Conservation (phyloP, 1,284 basidiomycete genomes). For the Microbotryum intermedium region DNA sequence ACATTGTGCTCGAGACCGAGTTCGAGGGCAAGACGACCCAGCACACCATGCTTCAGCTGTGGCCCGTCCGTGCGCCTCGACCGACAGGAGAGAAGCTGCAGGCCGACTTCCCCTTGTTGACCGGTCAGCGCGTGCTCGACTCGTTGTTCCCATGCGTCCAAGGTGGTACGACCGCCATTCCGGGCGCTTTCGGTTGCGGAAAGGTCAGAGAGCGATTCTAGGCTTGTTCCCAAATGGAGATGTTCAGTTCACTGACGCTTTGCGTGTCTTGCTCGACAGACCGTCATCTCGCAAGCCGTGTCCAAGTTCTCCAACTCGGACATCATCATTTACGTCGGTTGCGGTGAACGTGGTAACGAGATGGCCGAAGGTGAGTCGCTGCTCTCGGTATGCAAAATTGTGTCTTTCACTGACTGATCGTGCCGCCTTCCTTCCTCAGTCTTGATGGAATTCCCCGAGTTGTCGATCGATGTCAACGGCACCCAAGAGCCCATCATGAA, state of each 20-base stretch:
- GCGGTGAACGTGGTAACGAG: conserved; percentile 50
- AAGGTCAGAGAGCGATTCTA: conserved; percentile 27
- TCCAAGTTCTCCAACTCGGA: conserved; percentile 99
- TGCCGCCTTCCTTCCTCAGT: conserved; percentile 1
- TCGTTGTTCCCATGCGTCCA: conserved; percentile 96
- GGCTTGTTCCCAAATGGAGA: neutral
- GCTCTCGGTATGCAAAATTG: neutral
- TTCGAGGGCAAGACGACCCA: conserved; percentile 91
- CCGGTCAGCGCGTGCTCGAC: conserved; percentile 94
- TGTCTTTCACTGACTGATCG: neutral
- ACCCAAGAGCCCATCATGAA: conserved; percentile 99
- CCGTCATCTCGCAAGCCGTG: conserved; percentile 91
- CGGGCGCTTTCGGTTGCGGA: conserved; percentile 91
- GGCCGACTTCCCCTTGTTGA: conserved; percentile 84
- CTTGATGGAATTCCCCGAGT: conserved; percentile 71
- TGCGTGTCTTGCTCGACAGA: conserved; percentile 40
- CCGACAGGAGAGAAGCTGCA: conserved; percentile 91
- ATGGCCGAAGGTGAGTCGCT: conserved; percentile 83
- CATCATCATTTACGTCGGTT: conserved; percentile 98
- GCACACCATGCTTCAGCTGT: conserved; percentile 94
- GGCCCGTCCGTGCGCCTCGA: conserved; percentile 97
- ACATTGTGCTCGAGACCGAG: conserved; percentile 92
- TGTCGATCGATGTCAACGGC: conserved; percentile 79
- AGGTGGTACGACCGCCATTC: conserved; percentile 97
- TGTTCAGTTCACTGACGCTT: neutral